Conservation (phyloP, 164 flowering plant genomes). For the Macadamia tetraphylla region DNA sequence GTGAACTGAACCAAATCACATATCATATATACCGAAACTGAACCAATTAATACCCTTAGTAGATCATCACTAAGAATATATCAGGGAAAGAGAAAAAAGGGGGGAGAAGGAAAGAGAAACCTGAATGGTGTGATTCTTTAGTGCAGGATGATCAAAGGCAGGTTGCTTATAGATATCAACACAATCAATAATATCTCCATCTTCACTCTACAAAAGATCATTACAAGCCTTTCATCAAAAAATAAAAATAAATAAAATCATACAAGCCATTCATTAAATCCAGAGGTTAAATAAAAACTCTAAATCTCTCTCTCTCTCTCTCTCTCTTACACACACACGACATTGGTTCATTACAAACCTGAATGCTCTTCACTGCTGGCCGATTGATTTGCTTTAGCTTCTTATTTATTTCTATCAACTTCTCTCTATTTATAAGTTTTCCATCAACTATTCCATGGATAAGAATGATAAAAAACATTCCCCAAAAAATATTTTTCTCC, state of each 20-base stretch:
- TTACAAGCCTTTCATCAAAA: constrained; percentile 39
- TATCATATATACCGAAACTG: too few species aligned
- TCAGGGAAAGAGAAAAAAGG: too few species aligned
- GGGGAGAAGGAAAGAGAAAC: neutral
- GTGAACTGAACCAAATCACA: too few species aligned
- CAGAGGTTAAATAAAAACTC: constrained; percentile 38
- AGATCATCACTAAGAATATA: neutral
- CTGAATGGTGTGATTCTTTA: constrained; percentile 53
- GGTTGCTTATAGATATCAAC: neutral
- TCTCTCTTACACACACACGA: neutral
- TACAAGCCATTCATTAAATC: constrained; percentile 38
- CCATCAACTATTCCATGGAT: neutral
- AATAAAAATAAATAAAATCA: constrained; percentile 55
- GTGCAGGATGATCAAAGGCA: neutral
- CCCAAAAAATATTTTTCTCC: too few species aligned
- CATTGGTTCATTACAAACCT: neutral
- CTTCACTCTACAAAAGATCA: constrained; percentile 22
- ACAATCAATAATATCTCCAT: neutral
- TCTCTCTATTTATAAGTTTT: neutral
- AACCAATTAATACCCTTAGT: too few species aligned
- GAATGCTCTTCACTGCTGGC: constrained; percentile 4
- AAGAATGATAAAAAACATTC: neutral
- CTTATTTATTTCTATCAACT: neutral
- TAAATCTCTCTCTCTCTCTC: constrained; percentile 50
- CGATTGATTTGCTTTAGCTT: constrained; percentile 1